phyloP scores from a whole-genome alignment of 2,329 filamentous ascomycete species.

The Colletotrichum musae region DNA sequence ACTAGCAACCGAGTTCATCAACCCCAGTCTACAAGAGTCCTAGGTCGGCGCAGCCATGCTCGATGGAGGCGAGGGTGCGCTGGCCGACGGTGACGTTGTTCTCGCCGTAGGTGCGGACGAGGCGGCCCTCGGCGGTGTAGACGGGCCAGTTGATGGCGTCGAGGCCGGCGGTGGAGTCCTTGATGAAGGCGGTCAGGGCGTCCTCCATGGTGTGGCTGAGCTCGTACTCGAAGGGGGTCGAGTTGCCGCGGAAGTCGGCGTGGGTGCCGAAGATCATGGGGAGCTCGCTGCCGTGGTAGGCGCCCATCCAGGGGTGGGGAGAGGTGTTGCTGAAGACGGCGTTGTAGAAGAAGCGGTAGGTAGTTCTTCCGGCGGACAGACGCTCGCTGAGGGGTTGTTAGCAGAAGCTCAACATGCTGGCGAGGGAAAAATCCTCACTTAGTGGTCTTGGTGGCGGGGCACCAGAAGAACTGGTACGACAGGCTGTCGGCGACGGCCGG shows the following conservation, averaged over 20 bases:
- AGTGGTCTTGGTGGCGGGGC: constrained; percentile 33
- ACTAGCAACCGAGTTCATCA: not conserved
- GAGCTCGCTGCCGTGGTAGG: constrained; percentile 50
- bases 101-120: constrained; percentile 34
- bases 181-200: constrained; percentile 30
- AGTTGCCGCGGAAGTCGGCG: constrained; percentile 41
- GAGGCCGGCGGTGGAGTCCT: constrained; percentile 29
- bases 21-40: constrained; percentile 21
- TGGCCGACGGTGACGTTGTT: constrained; percentile 18
- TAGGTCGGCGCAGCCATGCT: constrained; percentile 11
- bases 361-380: constrained; percentile 35
- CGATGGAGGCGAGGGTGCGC: constrained; percentile 29
- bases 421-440: not conserved
- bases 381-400: constrained; percentile 17
- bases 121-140: constrained; percentile 26
- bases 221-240: constrained; percentile 37
- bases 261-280: constrained; percentile 52
- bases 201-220: constrained; percentile 40
- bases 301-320: constrained; percentile 46
- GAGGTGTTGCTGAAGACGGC: constrained; percentile 50
- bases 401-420: no score
- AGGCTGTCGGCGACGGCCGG: constrained; percentile 21
- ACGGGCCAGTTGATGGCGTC: constrained; percentile 33
- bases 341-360: constrained; percentile 47
- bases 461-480: constrained; percentile 38